Evolutionary conservation across 2,329 filamentous ascomycete genomes (phyloP).

Genomic region (Cladosporium sp.): DNA sequence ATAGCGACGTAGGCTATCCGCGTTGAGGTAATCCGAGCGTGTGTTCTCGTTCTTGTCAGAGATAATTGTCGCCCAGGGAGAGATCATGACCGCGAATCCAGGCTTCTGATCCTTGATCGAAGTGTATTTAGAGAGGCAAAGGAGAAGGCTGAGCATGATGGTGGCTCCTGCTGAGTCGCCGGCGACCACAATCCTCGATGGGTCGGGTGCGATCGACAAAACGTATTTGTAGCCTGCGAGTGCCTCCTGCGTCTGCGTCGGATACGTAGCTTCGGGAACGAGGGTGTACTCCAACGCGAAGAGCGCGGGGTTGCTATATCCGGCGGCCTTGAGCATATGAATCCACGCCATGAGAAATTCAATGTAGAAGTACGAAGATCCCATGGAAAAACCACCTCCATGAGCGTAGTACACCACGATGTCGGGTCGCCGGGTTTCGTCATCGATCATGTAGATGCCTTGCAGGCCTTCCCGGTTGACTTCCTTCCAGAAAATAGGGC

Average conservation of each 20-base stretch:
- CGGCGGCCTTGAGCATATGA: conserved; percentile 55
- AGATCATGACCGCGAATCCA: conserved; percentile 67
- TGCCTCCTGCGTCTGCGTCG: conserved; percentile 67
- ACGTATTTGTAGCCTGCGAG: conserved; percentile 68
- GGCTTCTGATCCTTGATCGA: conserved; percentile 45
- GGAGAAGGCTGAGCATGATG: conserved; percentile 66
- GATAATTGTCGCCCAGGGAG: conserved; percentile 73
- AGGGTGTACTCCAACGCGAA: conserved; percentile 79
- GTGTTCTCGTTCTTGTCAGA: conserved; percentile 66
- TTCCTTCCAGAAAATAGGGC: conserved; percentile 62
- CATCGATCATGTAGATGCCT: conserved; percentile 67
- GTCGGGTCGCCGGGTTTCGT: conserved; percentile 61
- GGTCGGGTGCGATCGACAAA: conserved; percentile 53
- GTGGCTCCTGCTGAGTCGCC: conserved; percentile 80
- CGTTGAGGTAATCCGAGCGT: conserved; percentile 69
- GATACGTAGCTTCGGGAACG: conserved; percentile 69
- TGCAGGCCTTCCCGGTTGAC: conserved; percentile 41
- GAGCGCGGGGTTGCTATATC: conserved; percentile 71
- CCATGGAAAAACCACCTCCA: conserved; percentile 81
- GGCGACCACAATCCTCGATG: conserved; percentile 63
- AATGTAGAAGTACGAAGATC: conserved; percentile 76
- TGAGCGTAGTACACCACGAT: conserved; percentile 80
- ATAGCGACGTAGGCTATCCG: conserved; percentile 62
- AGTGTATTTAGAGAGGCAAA: conserved; percentile 56
- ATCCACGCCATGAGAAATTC: conserved; percentile 77